phyloP scores from a whole-genome alignment of 192 early-diverging fungal genomes.

The Podila horticola region DNA sequence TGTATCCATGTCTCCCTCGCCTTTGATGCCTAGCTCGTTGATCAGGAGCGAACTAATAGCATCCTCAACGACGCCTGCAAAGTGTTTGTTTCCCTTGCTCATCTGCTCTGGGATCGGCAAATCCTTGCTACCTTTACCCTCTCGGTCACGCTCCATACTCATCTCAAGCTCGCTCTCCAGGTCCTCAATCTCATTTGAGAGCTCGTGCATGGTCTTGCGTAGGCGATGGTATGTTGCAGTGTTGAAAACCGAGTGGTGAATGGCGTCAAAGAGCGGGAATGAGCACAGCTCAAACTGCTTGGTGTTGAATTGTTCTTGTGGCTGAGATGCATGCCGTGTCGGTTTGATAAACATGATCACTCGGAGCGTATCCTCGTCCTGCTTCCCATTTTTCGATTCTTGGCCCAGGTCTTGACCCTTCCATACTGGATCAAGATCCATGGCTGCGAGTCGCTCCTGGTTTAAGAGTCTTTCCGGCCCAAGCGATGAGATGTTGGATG shows the following conservation, averaged over 20 bases:
- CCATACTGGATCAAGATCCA: conserved; percentile 41
- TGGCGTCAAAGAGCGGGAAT: conserved; percentile 53
- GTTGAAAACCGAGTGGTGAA: conserved; percentile 55
- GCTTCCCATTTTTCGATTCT: neutral
- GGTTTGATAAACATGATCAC: conserved; percentile 56
- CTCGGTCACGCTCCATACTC: conserved; percentile 4
- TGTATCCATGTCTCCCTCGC: conserved; percentile 11
- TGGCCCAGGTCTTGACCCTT: neutral
- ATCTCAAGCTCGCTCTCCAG: conserved; percentile 26
- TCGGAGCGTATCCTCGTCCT: conserved; percentile 22
- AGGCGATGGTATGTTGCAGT: conserved; percentile 43
- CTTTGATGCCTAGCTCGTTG: conserved; percentile 29
- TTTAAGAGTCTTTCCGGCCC: neutral
- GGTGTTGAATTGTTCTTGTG: conserved; percentile 24
- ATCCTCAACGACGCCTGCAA: neutral
- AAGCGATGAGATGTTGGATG: neutral
- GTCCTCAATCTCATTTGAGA: conserved; percentile 48
- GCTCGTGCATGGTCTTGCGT: conserved; percentile 41
- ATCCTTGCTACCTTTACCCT: neutral
- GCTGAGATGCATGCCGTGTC: conserved; percentile 36
- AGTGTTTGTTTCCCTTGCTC: neutral
- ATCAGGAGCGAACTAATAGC: conserved; percentile 9
- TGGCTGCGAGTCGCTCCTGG: conserved; percentile 21
- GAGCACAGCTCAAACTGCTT: conserved; percentile 42
- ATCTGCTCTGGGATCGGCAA: neutral